phyloP scores from a whole-genome alignment of 148 eudicot genomes.

The Rhododendron henanense region DNA sequence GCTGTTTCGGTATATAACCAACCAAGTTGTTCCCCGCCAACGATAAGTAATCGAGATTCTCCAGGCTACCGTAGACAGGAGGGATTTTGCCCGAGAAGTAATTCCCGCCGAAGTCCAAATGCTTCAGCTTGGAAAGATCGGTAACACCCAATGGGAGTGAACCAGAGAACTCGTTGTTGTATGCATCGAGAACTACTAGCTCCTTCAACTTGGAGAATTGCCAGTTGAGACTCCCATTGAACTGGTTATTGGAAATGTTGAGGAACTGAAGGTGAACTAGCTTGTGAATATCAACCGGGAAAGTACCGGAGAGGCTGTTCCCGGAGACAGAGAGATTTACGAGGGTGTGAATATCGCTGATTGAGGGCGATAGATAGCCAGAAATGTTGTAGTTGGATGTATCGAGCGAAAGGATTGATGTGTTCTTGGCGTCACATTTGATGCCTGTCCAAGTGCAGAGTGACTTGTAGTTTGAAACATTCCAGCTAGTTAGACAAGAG shows the following conservation, averaged over 20 bases:
- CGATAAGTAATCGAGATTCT: conserved; percentile 32
- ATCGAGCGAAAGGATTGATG: conserved; percentile 31
- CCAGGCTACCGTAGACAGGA: conserved; percentile 27
- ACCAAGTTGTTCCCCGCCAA: conserved; percentile 44
- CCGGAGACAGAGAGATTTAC: conserved; percentile 30
- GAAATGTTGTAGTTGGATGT: conserved; percentile 46
- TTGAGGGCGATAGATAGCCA: conserved; percentile 36
- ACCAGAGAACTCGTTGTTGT: conserved; percentile 46
- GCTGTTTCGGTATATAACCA: conserved; percentile 36
- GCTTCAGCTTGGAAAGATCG: conserved; percentile 26
- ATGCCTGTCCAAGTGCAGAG: conserved; percentile 40
- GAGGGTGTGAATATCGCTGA: conserved; percentile 35
- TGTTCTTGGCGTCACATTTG: conserved; percentile 23
- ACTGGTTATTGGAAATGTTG: conserved; percentile 51
- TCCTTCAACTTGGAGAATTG: conserved; percentile 28
- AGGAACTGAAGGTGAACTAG: conserved; percentile 40
- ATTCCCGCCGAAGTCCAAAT: conserved; percentile 56
- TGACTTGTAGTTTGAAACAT: conserved; percentile 23
- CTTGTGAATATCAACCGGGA: conserved; percentile 32
- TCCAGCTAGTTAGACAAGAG: conserved; percentile 14
- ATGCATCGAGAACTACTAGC: conserved; percentile 39
- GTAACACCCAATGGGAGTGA: conserved; percentile 32
- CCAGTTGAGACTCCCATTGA: conserved; percentile 49
- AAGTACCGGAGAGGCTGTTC: conserved; percentile 30
- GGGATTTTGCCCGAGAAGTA: conserved; percentile 53